These are phyloP conservation scores for Thermothelomyces thermophilus DNA, from an alignment of 2,329 filamentous ascomycete species.

Conservation along the genomic window DNA sequence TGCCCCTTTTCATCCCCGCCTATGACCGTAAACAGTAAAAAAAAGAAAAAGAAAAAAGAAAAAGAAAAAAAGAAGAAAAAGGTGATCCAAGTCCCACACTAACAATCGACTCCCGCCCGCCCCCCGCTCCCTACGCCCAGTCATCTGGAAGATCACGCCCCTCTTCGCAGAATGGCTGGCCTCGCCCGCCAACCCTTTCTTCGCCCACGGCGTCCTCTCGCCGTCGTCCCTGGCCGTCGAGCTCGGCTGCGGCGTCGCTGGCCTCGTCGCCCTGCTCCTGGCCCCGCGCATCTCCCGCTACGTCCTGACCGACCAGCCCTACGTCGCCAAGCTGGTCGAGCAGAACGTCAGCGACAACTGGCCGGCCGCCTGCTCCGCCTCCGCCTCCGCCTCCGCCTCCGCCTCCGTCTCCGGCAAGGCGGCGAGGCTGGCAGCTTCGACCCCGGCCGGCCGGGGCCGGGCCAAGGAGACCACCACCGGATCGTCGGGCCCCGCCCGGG, in stretches of 20 bases:
- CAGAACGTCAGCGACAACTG: constrained; percentile 66
- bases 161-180: constrained; percentile 75
- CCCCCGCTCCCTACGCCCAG: constrained; percentile 39
- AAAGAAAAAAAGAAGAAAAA: too few relatives aligned
- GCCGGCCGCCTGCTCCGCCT: neutral
- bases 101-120: too few relatives aligned
- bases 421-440: neutral
- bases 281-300: constrained; percentile 57
- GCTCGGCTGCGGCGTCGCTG: constrained; percentile 82
- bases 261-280: constrained; percentile 66
- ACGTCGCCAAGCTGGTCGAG: constrained; percentile 70
- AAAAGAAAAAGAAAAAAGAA: too few relatives aligned
- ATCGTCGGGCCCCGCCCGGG: too few relatives aligned
- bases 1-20: too few relatives aligned
- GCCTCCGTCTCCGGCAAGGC: neutral
- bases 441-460: neutral
- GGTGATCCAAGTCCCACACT: too few relatives aligned
- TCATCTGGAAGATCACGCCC: constrained; percentile 88
- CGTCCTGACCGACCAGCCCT: constrained; percentile 80
- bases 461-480: neutral
- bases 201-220: constrained; percentile 43
- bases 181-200: constrained; percentile 56
- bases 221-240: constrained; percentile 61
- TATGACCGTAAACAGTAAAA: too few relatives aligned
- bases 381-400: neutral